Evolutionary conservation across 2,329 filamentous ascomycete genomes (phyloP), one percentile per base, ranked within the genome.

Genomic region (Chaetomiaceae sp.): DNA sequence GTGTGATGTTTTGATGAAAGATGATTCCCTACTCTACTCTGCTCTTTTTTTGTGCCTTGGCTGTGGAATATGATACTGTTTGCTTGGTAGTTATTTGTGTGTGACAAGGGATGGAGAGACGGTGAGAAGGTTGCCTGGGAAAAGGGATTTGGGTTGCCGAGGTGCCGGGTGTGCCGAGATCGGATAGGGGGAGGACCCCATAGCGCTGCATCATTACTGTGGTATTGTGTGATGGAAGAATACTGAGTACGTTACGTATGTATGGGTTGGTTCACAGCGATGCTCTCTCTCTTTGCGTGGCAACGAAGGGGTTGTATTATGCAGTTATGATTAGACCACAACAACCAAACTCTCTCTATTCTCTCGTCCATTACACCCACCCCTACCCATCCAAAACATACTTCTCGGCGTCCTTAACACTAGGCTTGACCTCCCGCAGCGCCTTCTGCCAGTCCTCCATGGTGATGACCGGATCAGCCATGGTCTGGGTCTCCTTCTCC

Each of bases 371-470:
- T n/a, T 25, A 12, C 19, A 10, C 25, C 25, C 25, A 13, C 21
- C 21, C 23, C n/a, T 51, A 52, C 20, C 52, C 49, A 23, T 39
- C 35, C 17, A 55, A 19, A 9, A 17, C 37, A 20, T 58, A 80
- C 50, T 70, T 70, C 19, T 69, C 68, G 1, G 70, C 66, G 42
- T 75, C 68, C 40, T 67, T 69, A 13, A 81, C 77, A 53, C 78
- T 81, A 2, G 73, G 70, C 62, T 69, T 68, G 14, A 74, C 74
- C 53, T 71, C 72, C 1, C 61, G 60, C 35, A 82, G 63, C 19
- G 78, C 79, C 34, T 62, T 62, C 58, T 79, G 73, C 78, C 79
- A 82, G 57, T 82, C 78, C 17, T 64, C 67, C 2, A 57, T 55
- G 1, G 61, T 64, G 13, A 76, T 66, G 30, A 62, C 57, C 23